phyloP scores from a whole-genome alignment of 208 protist species.

The Leishmania gerbilli region DNA sequence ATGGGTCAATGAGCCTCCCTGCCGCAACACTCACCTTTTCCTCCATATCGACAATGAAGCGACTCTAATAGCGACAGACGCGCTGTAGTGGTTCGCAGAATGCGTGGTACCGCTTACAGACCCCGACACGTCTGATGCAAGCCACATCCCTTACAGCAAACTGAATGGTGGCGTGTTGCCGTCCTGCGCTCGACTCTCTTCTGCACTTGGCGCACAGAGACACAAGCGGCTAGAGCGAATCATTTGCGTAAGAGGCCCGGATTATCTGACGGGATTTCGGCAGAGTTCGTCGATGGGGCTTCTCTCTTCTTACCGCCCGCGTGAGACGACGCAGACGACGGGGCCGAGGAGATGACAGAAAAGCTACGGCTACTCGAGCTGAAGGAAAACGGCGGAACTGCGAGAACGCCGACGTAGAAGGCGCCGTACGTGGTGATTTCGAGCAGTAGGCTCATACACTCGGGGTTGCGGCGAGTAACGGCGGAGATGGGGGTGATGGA shows the following conservation, averaged over 20 bases:
- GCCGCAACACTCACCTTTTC: background rate
- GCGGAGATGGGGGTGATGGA: background rate
- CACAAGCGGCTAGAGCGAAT: background rate
- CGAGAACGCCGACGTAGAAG: background rate
- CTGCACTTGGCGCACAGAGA: background rate
- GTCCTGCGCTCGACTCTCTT: background rate
- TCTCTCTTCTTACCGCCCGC: background rate
- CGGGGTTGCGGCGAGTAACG: background rate
- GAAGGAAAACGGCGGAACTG: background rate
- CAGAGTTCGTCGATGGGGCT: background rate
- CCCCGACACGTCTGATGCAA: background rate
- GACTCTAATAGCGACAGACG: background rate
- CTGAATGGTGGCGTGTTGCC: background rate
- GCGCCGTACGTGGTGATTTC: background rate
- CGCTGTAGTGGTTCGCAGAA: background rate
- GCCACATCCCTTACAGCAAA: background rate
- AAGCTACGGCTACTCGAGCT: background rate
- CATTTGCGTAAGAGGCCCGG: background rate
- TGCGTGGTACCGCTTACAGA: background rate
- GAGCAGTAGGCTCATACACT: background rate
- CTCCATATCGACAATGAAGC: background rate
- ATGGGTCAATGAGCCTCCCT: background rate
- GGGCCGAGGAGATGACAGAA: background rate
- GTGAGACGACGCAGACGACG: background rate
- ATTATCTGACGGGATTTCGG: background rate